These are phyloP conservation scores for Mycena amicta DNA, from an alignment of 768 basidiomycete species.

Conservation along the genomic window DNA sequence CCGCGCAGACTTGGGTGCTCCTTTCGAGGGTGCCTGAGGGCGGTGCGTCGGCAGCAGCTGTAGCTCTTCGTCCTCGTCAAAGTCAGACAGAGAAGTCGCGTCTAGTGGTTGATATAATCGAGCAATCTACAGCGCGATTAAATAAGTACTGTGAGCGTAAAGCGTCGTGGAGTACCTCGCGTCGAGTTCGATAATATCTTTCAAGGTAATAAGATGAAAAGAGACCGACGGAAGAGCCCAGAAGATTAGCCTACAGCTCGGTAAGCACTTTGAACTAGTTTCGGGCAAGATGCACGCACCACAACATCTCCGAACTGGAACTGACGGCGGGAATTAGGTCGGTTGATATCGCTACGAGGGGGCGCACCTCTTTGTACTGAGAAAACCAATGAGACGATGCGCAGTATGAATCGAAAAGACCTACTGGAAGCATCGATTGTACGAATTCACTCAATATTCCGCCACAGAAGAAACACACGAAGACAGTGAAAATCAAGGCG, in stretches of 20 bases:
- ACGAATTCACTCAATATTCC: conserved; percentile 83
- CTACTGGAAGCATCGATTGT: conserved; percentile 75
- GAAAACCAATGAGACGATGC: no score
- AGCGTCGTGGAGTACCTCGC: conserved; percentile 55
- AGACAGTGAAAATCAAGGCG: conserved; percentile 64
- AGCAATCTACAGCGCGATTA: conserved; percentile 53
- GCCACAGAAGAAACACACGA: conserved; percentile 79
- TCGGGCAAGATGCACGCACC: conserved; percentile 50
- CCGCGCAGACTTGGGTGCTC: conserved; percentile 35
- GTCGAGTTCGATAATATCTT: conserved; percentile 72
- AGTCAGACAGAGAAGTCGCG: conserved; percentile 52
- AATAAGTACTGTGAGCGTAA: neutral
- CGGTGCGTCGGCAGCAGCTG: conserved; percentile 62
- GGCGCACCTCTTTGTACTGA: conserved; percentile 20
- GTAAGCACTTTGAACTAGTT: no score
- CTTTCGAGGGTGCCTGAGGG: conserved; percentile 28
- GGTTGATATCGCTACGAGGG: no score
- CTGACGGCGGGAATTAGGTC: conserved; percentile 28
- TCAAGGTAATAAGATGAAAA: conserved; percentile 70
- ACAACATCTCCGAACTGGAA: conserved; percentile 72
- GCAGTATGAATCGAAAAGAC: no score
- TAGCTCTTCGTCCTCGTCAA: conserved; percentile 57
- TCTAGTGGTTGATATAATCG: conserved; percentile 77
- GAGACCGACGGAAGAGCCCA: conserved; percentile 73
- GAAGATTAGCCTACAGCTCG: conserved; percentile 83